phyloP scores from a whole-genome alignment of 1,139 yeast genomes.

The Candida sojae region DNA sequence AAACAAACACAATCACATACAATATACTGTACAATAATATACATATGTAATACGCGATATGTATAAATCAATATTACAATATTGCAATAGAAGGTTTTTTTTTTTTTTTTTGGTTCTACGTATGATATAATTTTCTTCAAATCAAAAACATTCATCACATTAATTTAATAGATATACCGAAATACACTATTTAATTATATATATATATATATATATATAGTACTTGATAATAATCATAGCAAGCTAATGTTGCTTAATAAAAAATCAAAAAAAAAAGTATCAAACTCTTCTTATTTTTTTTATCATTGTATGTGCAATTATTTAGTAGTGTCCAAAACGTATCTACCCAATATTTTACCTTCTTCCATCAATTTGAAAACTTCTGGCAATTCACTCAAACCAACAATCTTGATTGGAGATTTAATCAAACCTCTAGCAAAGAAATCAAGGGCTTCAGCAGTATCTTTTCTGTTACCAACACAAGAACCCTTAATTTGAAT shows the following conservation, averaged over 20 bases:
- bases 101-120: too few species aligned
- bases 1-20: neutral
- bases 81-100: too few species aligned
- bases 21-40: too few species aligned
- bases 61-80: too few species aligned
- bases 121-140: too few species aligned
- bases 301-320: conserved; percentile 2
- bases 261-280: neutral
- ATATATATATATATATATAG: neutral
- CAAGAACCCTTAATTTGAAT: conserved; percentile 71
- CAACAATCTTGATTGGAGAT: conserved; percentile 68
- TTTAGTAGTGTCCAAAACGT: conserved; percentile 55
- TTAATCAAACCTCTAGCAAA: conserved; percentile 67
- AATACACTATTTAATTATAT: too few species aligned
- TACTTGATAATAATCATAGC: neutral
- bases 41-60: too few species aligned
- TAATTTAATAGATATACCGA: too few species aligned
- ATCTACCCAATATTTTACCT: conserved; percentile 74
- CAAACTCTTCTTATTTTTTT: neutral
- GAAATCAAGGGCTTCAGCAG: conserved; percentile 77
- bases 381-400: conserved; percentile 58
- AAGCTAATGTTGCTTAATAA: too few species aligned
- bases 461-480: conserved; percentile 80
- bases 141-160: too few species aligned
- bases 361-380: conserved; percentile 69